Conservation (phyloP, 805 yeast species). For the Wickerhamomyces queroliae region DNA sequence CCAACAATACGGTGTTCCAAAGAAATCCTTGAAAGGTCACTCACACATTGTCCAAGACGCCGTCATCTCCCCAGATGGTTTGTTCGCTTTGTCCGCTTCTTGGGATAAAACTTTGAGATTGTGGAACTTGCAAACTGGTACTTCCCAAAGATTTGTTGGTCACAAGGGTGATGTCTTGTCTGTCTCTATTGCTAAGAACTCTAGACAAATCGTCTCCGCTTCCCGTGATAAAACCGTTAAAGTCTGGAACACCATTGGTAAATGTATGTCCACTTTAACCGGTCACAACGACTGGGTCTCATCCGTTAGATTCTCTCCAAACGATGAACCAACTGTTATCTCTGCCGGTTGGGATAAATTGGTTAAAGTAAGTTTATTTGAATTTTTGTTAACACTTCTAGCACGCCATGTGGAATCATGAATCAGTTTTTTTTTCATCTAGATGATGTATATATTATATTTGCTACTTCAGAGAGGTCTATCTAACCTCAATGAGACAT, state of each 20-base stretch:
- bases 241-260: slow-evolving; percentile 99
- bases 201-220: slow-evolving; percentile 97
- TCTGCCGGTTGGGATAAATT: slow-evolving; percentile 99
- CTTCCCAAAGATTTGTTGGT: slow-evolving; percentile 93
- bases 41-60: slow-evolving; percentile 98
- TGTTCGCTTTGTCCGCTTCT: slow-evolving; percentile 96
- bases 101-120: slow-evolving; percentile 99
- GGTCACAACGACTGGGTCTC: slow-evolving; percentile 99
- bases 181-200: slow-evolving; percentile 92
- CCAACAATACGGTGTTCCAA: slow-evolving; percentile 96
- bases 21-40: slow-evolving; percentile 97
- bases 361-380: slow-evolving; percentile 83
- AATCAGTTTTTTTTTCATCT: slow-evolving; percentile 14
- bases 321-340: slow-evolving; percentile 69
- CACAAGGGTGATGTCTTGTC: slow-evolving; percentile 97
- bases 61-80: slow-evolving; percentile 96
- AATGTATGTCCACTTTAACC: slow-evolving; percentile 87
- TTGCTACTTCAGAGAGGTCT: slow-evolving; percentile 97
- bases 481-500: slow-evolving; percentile 83
- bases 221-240: slow-evolving; percentile 98
- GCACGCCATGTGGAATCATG: background rate
- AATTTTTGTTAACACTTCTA: slow-evolving; percentile 1
- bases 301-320: slow-evolving; percentile 95
- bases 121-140: slow-evolving; percentile 96
- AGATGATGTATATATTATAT: slow-evolving; percentile 79